These are phyloP conservation scores for Avena eriantha DNA, from an alignment of 176 grass and related monocot species.

Conservation along the genomic window DNA sequence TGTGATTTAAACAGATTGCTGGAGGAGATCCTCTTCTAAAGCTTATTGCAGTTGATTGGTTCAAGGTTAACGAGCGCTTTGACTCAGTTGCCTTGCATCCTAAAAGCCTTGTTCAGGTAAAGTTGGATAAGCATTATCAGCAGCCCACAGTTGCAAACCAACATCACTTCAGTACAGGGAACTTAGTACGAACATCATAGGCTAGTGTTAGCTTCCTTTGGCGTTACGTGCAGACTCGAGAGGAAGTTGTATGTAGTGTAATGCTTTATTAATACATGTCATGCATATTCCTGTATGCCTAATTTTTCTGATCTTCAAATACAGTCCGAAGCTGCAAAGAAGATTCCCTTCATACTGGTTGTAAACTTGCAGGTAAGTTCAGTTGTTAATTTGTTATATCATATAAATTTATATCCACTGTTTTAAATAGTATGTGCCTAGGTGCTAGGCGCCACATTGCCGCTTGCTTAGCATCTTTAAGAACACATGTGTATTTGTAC, in stretches of 20 bases:
- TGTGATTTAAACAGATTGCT: constrained; percentile 63
- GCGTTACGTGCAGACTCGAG: constrained; percentile 14
- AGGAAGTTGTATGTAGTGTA: constrained; percentile 5
- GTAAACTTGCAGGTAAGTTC: constrained; percentile 84
- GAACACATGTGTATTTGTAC: not conserved
- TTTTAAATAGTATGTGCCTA: not conserved
- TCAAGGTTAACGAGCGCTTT: constrained; percentile 77
- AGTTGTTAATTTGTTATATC: constrained; percentile 34
- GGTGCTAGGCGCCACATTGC: not conserved
- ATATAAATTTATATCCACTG: constrained; percentile 20
- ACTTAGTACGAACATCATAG: constrained; percentile 19
- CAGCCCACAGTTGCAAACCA: not conserved
- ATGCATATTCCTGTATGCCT: constrained; percentile 38
- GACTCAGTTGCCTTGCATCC: constrained; percentile 86
- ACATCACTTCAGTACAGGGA: constrained; percentile 14
- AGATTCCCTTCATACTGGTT: constrained; percentile 88
- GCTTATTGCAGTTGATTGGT: constrained; percentile 95
- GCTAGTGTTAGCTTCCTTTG: constrained; percentile 18
- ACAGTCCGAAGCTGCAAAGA: constrained; percentile 90
- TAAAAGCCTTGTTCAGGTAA: constrained; percentile 94
- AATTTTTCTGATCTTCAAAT: constrained; percentile 39
- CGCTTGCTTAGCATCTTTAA: not conserved
- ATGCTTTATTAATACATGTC: constrained; percentile 16
- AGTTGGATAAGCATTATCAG: constrained; percentile 26
- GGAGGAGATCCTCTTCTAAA: constrained; percentile 92